Percentiles rank a stretch among this genome's conserved stretches.
phyloP scores from a whole-genome alignment of 345 rosid species.

The Microcos paniculata region DNA sequence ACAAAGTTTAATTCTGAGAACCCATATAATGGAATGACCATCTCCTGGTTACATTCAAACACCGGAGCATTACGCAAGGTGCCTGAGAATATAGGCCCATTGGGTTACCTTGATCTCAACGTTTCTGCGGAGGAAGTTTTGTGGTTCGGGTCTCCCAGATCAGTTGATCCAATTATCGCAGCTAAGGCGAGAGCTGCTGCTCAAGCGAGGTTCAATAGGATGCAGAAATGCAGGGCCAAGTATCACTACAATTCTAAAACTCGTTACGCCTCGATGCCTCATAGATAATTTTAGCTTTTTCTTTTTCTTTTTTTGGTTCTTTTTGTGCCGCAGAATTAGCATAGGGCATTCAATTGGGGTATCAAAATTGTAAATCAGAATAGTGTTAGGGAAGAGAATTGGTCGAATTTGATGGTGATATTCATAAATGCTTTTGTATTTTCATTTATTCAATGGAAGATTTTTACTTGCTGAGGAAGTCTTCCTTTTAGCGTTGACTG shows the following conservation, averaged over 20 bases:
- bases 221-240: conserved; percentile 29
- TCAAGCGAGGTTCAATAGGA: conserved; percentile 38
- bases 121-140: conserved; percentile 1
- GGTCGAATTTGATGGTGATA: neutral
- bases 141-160: neutral
- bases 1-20: neutral
- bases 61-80: neutral
- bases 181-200: conserved; percentile 33
- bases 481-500: neutral
- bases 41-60: neutral
- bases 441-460: neutral
- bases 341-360: neutral
- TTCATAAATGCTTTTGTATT: neutral
- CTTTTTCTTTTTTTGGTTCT: neutral
- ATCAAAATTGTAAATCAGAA: neutral
- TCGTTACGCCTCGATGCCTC: conserved; percentile 11
- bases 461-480: neutral
- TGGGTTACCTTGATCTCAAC: conserved; percentile 29
- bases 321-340: neutral
- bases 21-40: neutral
- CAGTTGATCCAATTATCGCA: neutral
- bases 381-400: neutral
- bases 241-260: neutral
- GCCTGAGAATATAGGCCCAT: neutral
- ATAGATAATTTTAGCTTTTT: conserved; percentile 5